Percentiles rank a stretch among this genome's conserved stretches.
Conservation (phyloP, 2,329 filamentous ascomycete genomes). For the Trichoderma sp. region DNA sequence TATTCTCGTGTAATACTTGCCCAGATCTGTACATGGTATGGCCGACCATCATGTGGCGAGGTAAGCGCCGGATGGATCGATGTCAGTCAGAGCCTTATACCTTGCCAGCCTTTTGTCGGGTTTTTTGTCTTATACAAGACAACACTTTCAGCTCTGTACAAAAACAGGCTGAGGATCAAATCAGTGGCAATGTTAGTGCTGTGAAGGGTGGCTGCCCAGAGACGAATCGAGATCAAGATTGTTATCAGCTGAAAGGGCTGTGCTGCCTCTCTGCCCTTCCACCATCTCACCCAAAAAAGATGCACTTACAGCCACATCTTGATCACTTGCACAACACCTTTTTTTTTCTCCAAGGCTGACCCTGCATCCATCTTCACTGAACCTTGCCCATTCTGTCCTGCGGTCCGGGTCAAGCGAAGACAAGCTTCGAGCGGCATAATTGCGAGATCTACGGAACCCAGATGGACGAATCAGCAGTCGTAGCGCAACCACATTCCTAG, state of each 20-base stretch:
- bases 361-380: neutral
- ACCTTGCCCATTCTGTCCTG: neutral
- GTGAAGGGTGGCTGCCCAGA: neutral
- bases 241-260: neutral
- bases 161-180: neutral
- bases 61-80: neutral
- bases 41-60: slow-evolving; percentile 8
- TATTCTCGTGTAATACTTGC: slow-evolving; percentile 22
- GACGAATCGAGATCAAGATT: neutral
- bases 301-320: neutral
- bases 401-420: neutral
- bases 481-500: slow-evolving; percentile 24
- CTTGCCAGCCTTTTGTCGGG: neutral
- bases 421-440: neutral
- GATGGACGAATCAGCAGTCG: slow-evolving; percentile 23
- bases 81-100: neutral
- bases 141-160: neutral
- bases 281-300: neutral
- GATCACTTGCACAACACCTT: neutral
- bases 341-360: neutral
- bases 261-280: neutral
- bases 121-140: neutral
- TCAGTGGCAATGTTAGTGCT: neutral
- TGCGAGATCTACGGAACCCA: neutral
- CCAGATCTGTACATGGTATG: slow-evolving; percentile 15